Percentiles rank a stretch among this genome's conserved stretches.
These are phyloP conservation scores for Leishmania turanica DNA, from an alignment of 208 protist species.

Conservation along the genomic window DNA sequence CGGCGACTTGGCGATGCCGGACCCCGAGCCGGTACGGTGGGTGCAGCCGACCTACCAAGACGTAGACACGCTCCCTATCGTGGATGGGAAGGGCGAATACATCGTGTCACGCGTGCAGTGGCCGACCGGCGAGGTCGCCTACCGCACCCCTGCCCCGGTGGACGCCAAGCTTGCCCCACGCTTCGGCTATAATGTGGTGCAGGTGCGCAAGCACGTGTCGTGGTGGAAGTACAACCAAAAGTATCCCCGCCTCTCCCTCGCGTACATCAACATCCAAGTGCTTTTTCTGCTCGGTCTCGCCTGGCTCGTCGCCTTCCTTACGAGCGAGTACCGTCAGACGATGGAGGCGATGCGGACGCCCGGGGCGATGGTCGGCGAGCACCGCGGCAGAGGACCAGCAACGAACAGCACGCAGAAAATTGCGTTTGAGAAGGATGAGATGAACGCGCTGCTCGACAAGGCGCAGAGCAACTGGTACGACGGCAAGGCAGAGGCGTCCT, in stretches of 20 bases:
- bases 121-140: conserved; percentile 85
- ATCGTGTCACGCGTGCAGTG: conserved; percentile 86
- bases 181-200: conserved; percentile 89
- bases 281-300: conserved; percentile 75
- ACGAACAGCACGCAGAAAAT: conserved; percentile 70
- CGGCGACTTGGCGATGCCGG: conserved; percentile 22
- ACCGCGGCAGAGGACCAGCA: conserved; percentile 68
- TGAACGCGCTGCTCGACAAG: conserved; percentile 62
- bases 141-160: conserved; percentile 67
- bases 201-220: conserved; percentile 86
- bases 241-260: conserved; percentile 77
- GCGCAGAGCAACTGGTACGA: conserved; percentile 88
- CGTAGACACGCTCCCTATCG: conserved; percentile 47
- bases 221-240: conserved; percentile 92
- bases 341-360: conserved; percentile 82
- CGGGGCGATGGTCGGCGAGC: conserved; percentile 85
- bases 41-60: conserved; percentile 53
- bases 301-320: conserved; percentile 80
- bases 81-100: conserved; percentile 81
- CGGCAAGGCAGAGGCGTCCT: conserved; percentile 72
- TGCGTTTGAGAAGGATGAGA: conserved; percentile 65
- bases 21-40: conserved; percentile 73
- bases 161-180: conserved; percentile 77
- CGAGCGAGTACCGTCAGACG: conserved; percentile 62
- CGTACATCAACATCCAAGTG: conserved; percentile 87